Evolutionary conservation across 2,329 filamentous ascomycete genomes (phyloP), one percentile per base, ranked within the genome.

Genomic region (Dryadomyces quercus-mongolicae): DNA sequence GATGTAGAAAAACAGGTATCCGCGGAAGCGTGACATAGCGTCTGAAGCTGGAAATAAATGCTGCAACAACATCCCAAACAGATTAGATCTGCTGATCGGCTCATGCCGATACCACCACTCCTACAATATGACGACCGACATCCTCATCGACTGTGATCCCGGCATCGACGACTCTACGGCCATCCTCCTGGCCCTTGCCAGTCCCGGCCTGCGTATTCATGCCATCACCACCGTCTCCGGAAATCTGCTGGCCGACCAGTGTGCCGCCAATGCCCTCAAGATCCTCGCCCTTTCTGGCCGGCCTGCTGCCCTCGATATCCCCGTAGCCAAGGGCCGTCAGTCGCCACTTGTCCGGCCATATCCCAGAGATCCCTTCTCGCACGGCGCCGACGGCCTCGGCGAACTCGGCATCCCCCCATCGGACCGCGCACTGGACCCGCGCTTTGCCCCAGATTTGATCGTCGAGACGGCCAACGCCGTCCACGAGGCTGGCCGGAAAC

Each of bases 91-190:
- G n/a, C n/a, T n/a, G n/a, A n/a, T n/a, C n/a, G n/a, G n/a, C n/a
- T n/a, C n/a, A n/a, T n/a, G n/a, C n/a, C n/a, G n/a, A n/a, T n/a
- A n/a, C n/a, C n/a, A n/a, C n/a, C n/a, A n/a, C n/a, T n/a, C n/a
- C 44, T 10, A 6, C 21, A 16, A 31, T 22, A 31, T 31, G 15
- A 8, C 20, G 18, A 40, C 22, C 6, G 51, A 53, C 34, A 15
- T 53, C 34, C 44, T 53, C 16, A 53, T 53, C 36, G 51, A 53
- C 51, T 53, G 51, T 45, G 51, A 53, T 34, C 51, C 51, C 3
- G 51, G 51, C 34, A 53, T 53, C 21, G 51, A 53, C 44, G 51
- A 53, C 44, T 53, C 51, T 5, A 36, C 43, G 16, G 51, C 51
- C 18, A 53, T 53, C 34, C 45, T 53, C 5, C 21, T 40, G 10